Conservation (phyloP, 2,329 filamentous ascomycete species). For the Pseudohalonectria lignicola region DNA sequence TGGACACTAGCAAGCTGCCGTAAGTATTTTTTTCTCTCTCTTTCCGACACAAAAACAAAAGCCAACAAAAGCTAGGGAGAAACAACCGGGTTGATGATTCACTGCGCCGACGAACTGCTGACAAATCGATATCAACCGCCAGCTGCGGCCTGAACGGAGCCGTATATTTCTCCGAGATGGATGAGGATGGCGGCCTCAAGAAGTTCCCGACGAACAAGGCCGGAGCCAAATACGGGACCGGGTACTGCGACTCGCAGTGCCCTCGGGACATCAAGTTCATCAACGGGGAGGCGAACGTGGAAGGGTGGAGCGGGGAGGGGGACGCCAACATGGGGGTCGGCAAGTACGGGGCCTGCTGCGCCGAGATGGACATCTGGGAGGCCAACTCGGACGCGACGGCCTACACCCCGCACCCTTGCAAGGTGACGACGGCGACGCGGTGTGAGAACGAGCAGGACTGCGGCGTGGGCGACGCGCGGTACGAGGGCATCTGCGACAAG, state of each 20-base stretch:
- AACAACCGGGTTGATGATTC: no score
- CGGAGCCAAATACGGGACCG: conserved; percentile 44
- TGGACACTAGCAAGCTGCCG: conserved; percentile 49
- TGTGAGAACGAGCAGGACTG: conserved; percentile 33
- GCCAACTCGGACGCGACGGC: conserved; percentile 47
- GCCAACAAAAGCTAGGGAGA: no score
- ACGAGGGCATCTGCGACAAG: conserved; percentile 45
- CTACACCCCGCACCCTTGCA: conserved; percentile 48
- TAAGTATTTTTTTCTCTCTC: neutral
- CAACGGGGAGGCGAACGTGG: conserved; percentile 36
- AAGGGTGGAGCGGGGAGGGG: conserved; percentile 33
- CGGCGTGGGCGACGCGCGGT: conserved; percentile 28
- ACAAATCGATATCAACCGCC: no score
- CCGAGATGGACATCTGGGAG: conserved; percentile 54
- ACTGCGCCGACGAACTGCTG: no score
- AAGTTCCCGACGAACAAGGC: conserved; percentile 35
- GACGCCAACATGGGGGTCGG: conserved; percentile 40
- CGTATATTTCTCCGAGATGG: conserved; percentile 46
- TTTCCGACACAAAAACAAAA: neutral
- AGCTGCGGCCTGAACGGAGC: conserved; percentile 52
- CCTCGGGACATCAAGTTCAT: conserved; percentile 40
- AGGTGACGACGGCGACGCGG: conserved; percentile 21
- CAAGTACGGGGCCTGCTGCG: conserved; percentile 41
- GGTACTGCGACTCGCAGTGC: conserved; percentile 42
- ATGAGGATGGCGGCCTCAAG: conserved; percentile 38